phyloP scores from a whole-genome alignment of 352 stramenopile species.

The Globisporangium echinulatum region DNA sequence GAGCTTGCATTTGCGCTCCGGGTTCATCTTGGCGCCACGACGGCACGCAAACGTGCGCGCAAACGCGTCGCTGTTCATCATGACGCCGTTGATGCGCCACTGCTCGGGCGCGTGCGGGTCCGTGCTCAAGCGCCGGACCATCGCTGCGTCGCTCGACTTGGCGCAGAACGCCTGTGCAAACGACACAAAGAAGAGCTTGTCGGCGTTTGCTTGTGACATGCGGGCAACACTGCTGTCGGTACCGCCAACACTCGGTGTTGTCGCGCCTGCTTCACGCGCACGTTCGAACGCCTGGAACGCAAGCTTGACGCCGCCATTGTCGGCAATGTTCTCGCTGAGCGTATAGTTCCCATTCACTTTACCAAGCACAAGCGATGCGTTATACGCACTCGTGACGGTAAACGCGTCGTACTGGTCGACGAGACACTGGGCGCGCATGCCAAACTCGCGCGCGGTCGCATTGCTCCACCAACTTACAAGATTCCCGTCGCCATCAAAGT shows the following conservation, averaged over 20 bases:
- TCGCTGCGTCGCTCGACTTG: slow-evolving; percentile 51
- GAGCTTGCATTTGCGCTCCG: slow-evolving; percentile 58
- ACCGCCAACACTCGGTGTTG: not conserved
- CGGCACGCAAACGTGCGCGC: slow-evolving; percentile 49
- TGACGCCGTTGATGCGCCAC: slow-evolving; percentile 73
- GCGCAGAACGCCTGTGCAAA: slow-evolving; percentile 71
- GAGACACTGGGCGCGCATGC: slow-evolving; percentile 46
- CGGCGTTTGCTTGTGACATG: slow-evolving; percentile 13
- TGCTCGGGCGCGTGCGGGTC: slow-evolving; percentile 60
- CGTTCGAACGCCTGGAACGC: slow-evolving; percentile 53
- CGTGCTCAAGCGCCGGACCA: slow-evolving; percentile 39
- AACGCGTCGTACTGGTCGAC: slow-evolving; percentile 58
- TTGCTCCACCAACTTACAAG: slow-evolving; percentile 92
- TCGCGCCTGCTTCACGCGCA: slow-evolving; percentile 12
- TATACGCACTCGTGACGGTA: slow-evolving; percentile 28
- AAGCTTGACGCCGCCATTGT: slow-evolving; percentile 77
- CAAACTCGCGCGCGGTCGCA: slow-evolving; percentile 74
- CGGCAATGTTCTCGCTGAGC: slow-evolving; percentile 77
- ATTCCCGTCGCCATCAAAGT: slow-evolving; percentile 87
- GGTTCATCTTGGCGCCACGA: slow-evolving; percentile 55
- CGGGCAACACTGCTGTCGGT: not conserved
- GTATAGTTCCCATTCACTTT: slow-evolving; percentile 77
- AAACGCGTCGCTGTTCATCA: slow-evolving; percentile 79
- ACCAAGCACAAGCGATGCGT: slow-evolving; percentile 39
- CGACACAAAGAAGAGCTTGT: slow-evolving; percentile 76